Conservation (phyloP, 306 rosid genomes). For the Dryas alaskensis region DNA sequence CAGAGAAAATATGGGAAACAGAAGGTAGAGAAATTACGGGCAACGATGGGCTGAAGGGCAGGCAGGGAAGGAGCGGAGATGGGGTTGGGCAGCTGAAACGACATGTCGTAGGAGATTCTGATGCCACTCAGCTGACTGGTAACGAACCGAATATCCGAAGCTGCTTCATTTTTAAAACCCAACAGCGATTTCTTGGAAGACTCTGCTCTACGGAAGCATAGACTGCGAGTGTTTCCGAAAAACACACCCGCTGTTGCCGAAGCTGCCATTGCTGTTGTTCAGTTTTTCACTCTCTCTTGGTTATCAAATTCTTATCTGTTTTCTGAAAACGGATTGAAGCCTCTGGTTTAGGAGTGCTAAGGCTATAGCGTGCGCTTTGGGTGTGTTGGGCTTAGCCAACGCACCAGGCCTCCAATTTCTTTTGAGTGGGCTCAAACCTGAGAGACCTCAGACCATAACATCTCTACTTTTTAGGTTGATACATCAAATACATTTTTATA, state of each 20-base stretch:
- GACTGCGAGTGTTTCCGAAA: slow-evolving; percentile 18
- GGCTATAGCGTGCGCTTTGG: not conserved
- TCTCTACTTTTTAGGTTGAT: no score
- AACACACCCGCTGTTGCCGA: slow-evolving; percentile 32
- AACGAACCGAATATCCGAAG: slow-evolving; percentile 55
- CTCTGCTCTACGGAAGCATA: slow-evolving; percentile 18
- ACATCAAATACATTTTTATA: no score
- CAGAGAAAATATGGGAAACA: not conserved
- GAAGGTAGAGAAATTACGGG: slow-evolving; percentile 43
- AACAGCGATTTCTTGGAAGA: slow-evolving; percentile 1
- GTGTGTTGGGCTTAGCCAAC: not conserved
- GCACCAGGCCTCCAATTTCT: not conserved
- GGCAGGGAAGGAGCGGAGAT: slow-evolving; percentile 34
- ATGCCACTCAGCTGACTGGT: slow-evolving; percentile 68
- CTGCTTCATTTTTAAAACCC: slow-evolving; percentile 15
- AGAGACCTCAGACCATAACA: no score
- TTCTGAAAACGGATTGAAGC: not conserved
- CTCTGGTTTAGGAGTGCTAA: slow-evolving; percentile 2
- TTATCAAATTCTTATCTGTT: not conserved
- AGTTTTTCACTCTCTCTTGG: not conserved
- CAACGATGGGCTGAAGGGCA: slow-evolving; percentile 50
- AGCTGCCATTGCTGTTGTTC: slow-evolving; percentile 45
- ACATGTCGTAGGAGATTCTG: slow-evolving; percentile 45
- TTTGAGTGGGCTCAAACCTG: not conserved
- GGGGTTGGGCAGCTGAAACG: slow-evolving; percentile 26